phyloP scores from a whole-genome alignment of 805 yeast genomes.

The Saccharomycopsis olivae region DNA sequence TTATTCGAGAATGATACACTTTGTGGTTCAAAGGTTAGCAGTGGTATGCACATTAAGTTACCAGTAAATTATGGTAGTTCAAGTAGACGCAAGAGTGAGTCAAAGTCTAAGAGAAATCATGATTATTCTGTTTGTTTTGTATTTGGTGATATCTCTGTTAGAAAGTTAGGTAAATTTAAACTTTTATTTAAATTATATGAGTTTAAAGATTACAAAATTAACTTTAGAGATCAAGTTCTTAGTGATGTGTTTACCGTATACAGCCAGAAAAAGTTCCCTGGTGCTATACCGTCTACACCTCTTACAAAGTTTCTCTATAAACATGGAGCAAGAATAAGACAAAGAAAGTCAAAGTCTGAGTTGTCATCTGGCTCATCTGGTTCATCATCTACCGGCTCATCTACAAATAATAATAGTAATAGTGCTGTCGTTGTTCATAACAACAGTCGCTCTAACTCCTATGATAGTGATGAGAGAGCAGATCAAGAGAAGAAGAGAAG shows the following conservation, averaged over 20 bases:
- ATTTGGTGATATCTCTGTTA: constrained; percentile 24
- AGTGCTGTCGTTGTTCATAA: too few relatives aligned
- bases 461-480: too few relatives aligned
- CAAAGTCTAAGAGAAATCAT: constrained; percentile 9
- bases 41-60: constrained; percentile 17
- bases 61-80: constrained; percentile 16
- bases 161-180: constrained; percentile 22
- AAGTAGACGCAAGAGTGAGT: constrained; percentile 11
- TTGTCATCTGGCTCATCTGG: not conserved
- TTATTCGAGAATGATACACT: constrained; percentile 6
- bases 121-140: constrained; percentile 24
- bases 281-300: constrained; percentile 23
- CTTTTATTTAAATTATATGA: constrained; percentile 24
- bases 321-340: constrained; percentile 26
- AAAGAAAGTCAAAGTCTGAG: constrained; percentile 21
- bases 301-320: constrained; percentile 24
- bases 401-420: too few relatives aligned
- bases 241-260: constrained; percentile 22
- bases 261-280: constrained; percentile 27
- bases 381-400: not conserved
- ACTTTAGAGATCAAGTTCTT: constrained; percentile 16
- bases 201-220: constrained; percentile 20
- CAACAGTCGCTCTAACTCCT: too few relatives aligned
- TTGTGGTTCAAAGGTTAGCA: constrained; percentile 12
- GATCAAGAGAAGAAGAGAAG: too few relatives aligned